Evolutionary conservation across 2,329 filamentous ascomycete species (phyloP).

Genomic region (Fusarium fracticaudum): DNA sequence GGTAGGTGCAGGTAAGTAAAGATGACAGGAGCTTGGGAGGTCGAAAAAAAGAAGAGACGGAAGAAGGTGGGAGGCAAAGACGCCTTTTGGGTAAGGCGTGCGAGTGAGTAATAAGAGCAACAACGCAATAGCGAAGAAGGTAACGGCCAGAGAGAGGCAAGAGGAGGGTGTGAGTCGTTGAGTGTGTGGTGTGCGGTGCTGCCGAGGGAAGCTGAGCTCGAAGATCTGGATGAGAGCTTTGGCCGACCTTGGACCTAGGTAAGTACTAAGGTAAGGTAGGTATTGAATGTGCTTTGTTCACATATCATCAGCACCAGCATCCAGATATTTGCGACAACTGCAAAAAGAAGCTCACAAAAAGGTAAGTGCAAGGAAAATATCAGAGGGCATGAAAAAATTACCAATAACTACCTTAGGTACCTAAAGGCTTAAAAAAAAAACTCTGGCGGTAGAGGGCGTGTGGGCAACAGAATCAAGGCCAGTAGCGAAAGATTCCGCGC

Average conservation of each 20-base stretch:
- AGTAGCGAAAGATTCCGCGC: constrained; percentile 37
- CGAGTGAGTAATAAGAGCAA: constrained; percentile 40
- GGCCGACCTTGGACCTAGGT: constrained; percentile 9
- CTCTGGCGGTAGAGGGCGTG: constrained; percentile 40
- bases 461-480: constrained; percentile 33
- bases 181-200: constrained; percentile 39
- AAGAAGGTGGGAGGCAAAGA: constrained; percentile 44
- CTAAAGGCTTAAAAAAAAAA: constrained; percentile 15
- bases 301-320: constrained; percentile 20
- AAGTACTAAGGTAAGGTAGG: background rate
- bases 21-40: constrained; percentile 34
- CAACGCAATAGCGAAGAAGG: constrained; percentile 29
- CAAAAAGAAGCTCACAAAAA: constrained; percentile 6
- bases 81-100: constrained; percentile 41
- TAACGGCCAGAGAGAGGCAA: constrained; percentile 32
- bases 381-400: constrained; percentile 9
- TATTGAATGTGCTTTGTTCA: constrained; percentile 6
- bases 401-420: background rate
- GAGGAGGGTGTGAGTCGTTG: constrained; percentile 38
- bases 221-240: constrained; percentile 27
- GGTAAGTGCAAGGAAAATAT: constrained; percentile 1
- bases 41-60: constrained; percentile 32
- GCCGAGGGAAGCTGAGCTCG: constrained; percentile 36
- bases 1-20: constrained; percentile 28
- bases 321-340: constrained; percentile 6